Percentiles rank a stretch among this genome's conserved stretches.
phyloP scores from a whole-genome alignment of 371 early-diverging fungal species.

The Mycotypha africana region DNA sequence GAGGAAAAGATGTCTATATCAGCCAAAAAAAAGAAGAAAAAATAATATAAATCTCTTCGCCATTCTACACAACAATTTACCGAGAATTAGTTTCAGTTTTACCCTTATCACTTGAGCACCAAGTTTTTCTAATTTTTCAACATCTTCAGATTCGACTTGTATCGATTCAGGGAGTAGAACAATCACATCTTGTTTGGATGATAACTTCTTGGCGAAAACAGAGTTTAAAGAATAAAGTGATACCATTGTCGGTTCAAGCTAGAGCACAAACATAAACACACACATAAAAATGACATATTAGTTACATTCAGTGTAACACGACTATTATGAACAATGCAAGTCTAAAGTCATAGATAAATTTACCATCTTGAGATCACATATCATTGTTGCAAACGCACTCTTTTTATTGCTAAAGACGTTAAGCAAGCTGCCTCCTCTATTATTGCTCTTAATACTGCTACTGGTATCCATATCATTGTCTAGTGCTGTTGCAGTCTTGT shows the following conservation, averaged over 20 bases:
- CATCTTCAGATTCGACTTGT: neutral
- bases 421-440: neutral
- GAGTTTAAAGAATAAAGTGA: constrained; percentile 20
- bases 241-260: constrained; percentile 22
- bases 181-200: constrained; percentile 10
- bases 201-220: constrained; percentile 8
- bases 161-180: constrained; percentile 17
- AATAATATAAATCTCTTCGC: too few species aligned
- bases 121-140: constrained; percentile 5
- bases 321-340: too few species aligned
- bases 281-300: neutral
- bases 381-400: constrained; percentile 15
- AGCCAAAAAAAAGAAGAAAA: too few species aligned
- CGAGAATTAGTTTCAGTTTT: neutral
- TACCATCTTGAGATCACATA: constrained; percentile 12
- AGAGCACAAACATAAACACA: neutral
- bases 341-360: neutral
- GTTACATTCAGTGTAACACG: neutral
- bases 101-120: constrained; percentile 10
- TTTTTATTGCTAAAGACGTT: constrained; percentile 2
- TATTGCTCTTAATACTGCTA: too few species aligned
- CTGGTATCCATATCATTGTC: too few species aligned
- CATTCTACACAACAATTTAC: too few species aligned
- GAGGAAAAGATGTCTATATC: neutral
- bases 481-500: too few species aligned